Evolutionary conservation across 495 filamentous ascomycete species (phyloP).

Genomic region (Cetradonia linearis): DNA sequence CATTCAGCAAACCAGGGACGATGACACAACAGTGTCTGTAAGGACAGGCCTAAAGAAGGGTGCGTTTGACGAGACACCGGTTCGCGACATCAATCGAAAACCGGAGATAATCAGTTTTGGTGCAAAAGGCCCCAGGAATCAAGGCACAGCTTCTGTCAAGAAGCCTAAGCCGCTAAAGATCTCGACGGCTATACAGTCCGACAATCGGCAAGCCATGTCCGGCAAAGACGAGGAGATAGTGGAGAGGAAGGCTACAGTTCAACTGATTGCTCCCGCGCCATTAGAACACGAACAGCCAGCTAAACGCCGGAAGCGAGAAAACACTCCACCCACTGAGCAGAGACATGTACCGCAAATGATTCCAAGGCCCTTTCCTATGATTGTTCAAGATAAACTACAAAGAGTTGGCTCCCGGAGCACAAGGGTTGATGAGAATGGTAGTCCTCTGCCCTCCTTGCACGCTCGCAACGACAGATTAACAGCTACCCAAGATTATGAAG

Average conservation of each 20-base stretch:
- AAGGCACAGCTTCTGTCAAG: conserved; percentile 22
- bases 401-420: conserved; percentile 27
- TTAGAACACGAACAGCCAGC: background rate
- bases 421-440: conserved; percentile 28
- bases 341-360: background rate
- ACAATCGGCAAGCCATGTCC: background rate
- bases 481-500: background rate
- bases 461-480: background rate
- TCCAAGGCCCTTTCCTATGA: background rate
- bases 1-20: background rate
- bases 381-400: conserved; percentile 3
- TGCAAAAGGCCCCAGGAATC: conserved; percentile 27
- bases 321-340: conserved; percentile 8
- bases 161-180: background rate
- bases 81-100: conserved; percentile 12
- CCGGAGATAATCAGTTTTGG: conserved; percentile 26
- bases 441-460: conserved; percentile 22
- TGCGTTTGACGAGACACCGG: background rate
- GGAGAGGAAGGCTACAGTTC: conserved; percentile 3
- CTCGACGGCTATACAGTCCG: background rate
- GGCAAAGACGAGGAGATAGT: background rate
- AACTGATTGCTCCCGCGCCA: background rate
- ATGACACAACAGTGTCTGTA: background rate
- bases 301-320: conserved; percentile 7
- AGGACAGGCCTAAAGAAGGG: background rate